A percentile compares a stretch with the other conserved stretches of the same genome.
Evolutionary conservation across 2,329 filamentous ascomycete species (phyloP).

Genomic region (Neonectria magnoliae): DNA sequence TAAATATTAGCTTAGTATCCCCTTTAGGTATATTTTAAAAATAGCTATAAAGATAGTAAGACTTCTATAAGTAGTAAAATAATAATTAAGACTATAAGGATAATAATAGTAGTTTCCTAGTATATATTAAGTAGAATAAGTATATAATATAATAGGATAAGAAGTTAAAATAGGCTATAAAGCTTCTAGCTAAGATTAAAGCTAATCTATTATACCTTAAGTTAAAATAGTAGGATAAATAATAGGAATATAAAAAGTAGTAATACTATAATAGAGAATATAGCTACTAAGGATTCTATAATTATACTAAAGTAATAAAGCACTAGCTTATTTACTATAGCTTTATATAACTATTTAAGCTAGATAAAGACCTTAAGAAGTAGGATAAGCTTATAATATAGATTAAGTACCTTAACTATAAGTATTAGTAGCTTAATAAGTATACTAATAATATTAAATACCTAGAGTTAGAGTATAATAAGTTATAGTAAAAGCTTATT

Average conservation of each 20-base stretch:
- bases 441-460: constrained; percentile 33
- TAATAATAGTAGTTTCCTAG: constrained; percentile 1
- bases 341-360: constrained; percentile 43
- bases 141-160: too few relatives aligned
- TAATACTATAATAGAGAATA: constrained; percentile 11
- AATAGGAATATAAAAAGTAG: too few relatives aligned
- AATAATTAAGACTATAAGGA: constrained; percentile 37
- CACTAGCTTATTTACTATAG: constrained; percentile 41
- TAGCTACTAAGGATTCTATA: constrained; percentile 31
- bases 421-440: constrained; percentile 39
- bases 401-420: constrained; percentile 51
- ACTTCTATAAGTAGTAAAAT: constrained; percentile 46
- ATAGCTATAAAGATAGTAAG: constrained; percentile 42
- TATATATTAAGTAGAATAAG: too few relatives aligned
- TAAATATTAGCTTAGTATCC: too few relatives aligned
- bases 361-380: constrained; percentile 41
- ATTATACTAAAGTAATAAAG: constrained; percentile 42
- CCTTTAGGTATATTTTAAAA: constrained; percentile 25
- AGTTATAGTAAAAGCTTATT: constrained; percentile 3
- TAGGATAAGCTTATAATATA: constrained; percentile 50
- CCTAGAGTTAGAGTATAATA: constrained; percentile 33
- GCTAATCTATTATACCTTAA: constrained; percentile 11
- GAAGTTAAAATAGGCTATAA: too few relatives aligned
- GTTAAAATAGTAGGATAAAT: too few relatives aligned
- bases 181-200: constrained; percentile 16